Evolutionary conservation across 73 alveolate species (phyloP).

Genomic region (Paramecium pentaurelia): DNA sequence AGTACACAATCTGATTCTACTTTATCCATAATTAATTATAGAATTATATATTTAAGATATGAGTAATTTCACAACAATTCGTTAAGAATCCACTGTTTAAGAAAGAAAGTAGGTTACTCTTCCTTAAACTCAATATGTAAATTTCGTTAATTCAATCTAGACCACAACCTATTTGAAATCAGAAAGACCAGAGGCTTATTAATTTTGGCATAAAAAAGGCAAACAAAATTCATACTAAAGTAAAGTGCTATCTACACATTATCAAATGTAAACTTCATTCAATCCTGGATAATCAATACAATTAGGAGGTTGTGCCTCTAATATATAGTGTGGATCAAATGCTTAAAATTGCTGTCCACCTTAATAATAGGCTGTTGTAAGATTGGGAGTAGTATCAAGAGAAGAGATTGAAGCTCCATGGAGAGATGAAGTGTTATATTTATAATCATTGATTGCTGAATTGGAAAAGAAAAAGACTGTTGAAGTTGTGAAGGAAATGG

Average conservation of each 20-base stretch:
- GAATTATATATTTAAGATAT: not conserved
- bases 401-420: constrained; percentile 48
- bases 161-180: not conserved
- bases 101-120: not conserved
- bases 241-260: not conserved
- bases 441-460: not conserved
- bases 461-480: not conserved
- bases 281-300: not conserved
- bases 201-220: constrained; percentile 15
- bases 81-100: not conserved
- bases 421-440: not conserved
- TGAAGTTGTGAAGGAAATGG: not conserved
- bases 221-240: not conserved
- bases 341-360: not conserved
- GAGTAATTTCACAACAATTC: constrained; percentile 16
- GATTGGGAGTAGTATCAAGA: not conserved
- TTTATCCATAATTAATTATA: not conserved
- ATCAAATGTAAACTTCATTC: not conserved
- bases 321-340: not conserved
- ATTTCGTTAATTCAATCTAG: not conserved
- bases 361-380: not conserved
- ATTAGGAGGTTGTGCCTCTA: not conserved
- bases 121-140: not conserved
- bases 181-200: not conserved
- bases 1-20: constrained; percentile 41